A percentile compares a stretch with the other conserved stretches of the same genome.
Conservation (phyloP, 805 yeast species). For the Candida taoyuanica region DNA sequence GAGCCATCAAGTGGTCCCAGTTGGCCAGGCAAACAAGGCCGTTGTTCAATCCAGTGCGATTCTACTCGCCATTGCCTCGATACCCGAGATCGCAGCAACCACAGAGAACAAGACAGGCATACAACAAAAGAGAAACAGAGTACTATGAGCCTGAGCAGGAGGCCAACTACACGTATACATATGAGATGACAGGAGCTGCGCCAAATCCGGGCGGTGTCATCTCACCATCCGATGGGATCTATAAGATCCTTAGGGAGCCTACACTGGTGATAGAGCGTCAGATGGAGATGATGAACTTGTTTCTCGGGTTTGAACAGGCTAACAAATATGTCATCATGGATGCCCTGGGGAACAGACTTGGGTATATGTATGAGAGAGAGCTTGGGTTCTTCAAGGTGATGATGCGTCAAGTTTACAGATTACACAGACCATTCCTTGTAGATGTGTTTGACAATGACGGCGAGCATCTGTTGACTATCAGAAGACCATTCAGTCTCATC, state of each 20-base stretch:
- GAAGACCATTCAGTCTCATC: slow-evolving; percentile 81
- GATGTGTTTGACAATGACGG: slow-evolving; percentile 66
- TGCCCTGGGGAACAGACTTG: slow-evolving; percentile 67
- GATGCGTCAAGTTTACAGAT: slow-evolving; percentile 76
- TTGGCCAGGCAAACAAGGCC: background rate
- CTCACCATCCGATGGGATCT: slow-evolving; percentile 53
- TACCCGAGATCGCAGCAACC: slow-evolving; percentile 3
- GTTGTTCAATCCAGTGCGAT: too few species aligned
- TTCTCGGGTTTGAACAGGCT: slow-evolving; percentile 89
- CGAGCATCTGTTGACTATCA: slow-evolving; percentile 56
- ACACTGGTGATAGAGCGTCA: slow-evolving; percentile 84
- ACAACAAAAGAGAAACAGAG: slow-evolving; percentile 1
- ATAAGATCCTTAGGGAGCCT: slow-evolving; percentile 67
- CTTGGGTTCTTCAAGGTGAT: slow-evolving; percentile 48
- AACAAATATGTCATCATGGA: slow-evolving; percentile 74
- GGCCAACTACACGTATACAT: slow-evolving; percentile 6
- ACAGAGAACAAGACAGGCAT: slow-evolving; percentile 4
- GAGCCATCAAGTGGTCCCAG: too few species aligned
- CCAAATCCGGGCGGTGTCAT: slow-evolving; percentile 31
- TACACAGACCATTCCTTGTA: slow-evolving; percentile 82
- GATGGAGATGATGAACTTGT: slow-evolving; percentile 81
- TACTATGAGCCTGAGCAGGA: slow-evolving; percentile 3
- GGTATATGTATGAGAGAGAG: slow-evolving; percentile 80
- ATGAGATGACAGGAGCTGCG: slow-evolving; percentile 33
- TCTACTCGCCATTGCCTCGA: slow-evolving; percentile 21